Evolutionary conservation across 768 basidiomycete species (phyloP).

Genomic region (Leccinum rimulosum): DNA sequence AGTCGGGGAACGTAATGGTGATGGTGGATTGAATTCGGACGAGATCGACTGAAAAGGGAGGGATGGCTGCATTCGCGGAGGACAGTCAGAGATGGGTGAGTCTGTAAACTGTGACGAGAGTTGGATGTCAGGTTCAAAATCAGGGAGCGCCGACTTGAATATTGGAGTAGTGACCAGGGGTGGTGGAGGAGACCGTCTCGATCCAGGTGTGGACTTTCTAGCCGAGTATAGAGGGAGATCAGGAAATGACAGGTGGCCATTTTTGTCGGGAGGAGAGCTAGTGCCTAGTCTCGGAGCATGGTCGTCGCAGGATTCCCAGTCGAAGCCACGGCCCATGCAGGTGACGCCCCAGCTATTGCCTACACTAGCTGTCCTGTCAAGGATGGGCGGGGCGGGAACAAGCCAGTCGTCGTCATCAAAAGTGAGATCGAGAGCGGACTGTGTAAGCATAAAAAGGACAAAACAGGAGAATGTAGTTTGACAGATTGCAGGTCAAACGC

Average conservation of each 20-base stretch:
- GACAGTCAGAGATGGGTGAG: slow-evolving; percentile 30
- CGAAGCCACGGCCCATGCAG: slow-evolving; percentile 77
- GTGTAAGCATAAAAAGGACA: slow-evolving; percentile 50
- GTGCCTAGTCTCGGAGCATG: slow-evolving; percentile 14
- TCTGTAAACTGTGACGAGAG: slow-evolving; percentile 28
- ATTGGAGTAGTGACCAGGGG: slow-evolving; percentile 19
- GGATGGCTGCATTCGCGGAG: slow-evolving; percentile 28
- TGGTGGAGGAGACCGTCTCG: slow-evolving; percentile 14
- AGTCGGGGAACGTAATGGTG: slow-evolving; percentile 48
- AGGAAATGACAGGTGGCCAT: slow-evolving; percentile 7
- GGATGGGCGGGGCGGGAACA: slow-evolving; percentile 44
- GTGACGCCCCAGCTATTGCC: slow-evolving; percentile 85
- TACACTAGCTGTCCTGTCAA: slow-evolving; percentile 64
- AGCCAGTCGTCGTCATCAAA: slow-evolving; percentile 76
- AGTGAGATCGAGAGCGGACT: slow-evolving; percentile 54
- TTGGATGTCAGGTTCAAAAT: slow-evolving; percentile 28
- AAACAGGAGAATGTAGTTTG: neutral
- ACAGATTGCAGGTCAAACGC: slow-evolving; percentile 1
- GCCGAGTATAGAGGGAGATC: slow-evolving; percentile 13
- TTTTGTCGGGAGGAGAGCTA: slow-evolving; percentile 7
- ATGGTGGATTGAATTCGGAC: slow-evolving; percentile 25
- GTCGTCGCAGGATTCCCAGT: slow-evolving; percentile 57
- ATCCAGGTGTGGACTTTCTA: slow-evolving; percentile 8
- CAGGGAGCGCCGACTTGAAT: slow-evolving; percentile 25
- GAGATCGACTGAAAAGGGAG: slow-evolving; percentile 20